A percentile compares a stretch with the other conserved stretches of the same genome.
Conservation (phyloP, 1,139 yeast species). For the Candida frijolesensis region DNA sequence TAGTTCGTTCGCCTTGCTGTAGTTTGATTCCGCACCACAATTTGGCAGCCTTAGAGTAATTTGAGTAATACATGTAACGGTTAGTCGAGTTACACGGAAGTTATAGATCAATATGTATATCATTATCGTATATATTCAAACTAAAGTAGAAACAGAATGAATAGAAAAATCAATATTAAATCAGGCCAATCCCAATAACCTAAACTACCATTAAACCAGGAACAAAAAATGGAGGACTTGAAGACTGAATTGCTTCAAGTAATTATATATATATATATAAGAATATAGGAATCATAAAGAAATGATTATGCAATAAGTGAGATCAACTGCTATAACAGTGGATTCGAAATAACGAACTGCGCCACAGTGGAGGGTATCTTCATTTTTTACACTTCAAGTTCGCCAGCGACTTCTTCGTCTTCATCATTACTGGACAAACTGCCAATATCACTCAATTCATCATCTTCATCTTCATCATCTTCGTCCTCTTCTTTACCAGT, state of each 20-base stretch:
- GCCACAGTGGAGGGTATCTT: not conserved
- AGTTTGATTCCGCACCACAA: not conserved
- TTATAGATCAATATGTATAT: not conserved
- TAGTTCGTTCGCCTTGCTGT: not conserved
- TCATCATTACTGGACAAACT: slow-evolving; percentile 53
- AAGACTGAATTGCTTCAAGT: not conserved
- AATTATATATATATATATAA: not conserved
- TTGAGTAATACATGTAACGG: too few species aligned
- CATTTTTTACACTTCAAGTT: slow-evolving; percentile 8
- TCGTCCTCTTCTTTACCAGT: slow-evolving; percentile 36
- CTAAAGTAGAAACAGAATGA: not conserved
- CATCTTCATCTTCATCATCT: slow-evolving; percentile 49
- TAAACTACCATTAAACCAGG: not conserved
- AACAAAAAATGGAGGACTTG: not conserved
- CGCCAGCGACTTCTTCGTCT: slow-evolving; percentile 22
- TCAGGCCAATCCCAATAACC: not conserved
- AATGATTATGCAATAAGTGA: not conserved
- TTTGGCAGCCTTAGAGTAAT: not conserved
- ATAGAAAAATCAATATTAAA: not conserved
- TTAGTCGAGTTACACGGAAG: not conserved
- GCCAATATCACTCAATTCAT: slow-evolving; percentile 51
- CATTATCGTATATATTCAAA: not conserved
- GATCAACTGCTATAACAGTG: not conserved
- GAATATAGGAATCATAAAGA: not conserved
- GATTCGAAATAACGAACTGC: not conserved